These are phyloP conservation scores for Cladosporium sp. DNA, from an alignment of 2,329 filamentous ascomycete species.

Conservation along the genomic window DNA sequence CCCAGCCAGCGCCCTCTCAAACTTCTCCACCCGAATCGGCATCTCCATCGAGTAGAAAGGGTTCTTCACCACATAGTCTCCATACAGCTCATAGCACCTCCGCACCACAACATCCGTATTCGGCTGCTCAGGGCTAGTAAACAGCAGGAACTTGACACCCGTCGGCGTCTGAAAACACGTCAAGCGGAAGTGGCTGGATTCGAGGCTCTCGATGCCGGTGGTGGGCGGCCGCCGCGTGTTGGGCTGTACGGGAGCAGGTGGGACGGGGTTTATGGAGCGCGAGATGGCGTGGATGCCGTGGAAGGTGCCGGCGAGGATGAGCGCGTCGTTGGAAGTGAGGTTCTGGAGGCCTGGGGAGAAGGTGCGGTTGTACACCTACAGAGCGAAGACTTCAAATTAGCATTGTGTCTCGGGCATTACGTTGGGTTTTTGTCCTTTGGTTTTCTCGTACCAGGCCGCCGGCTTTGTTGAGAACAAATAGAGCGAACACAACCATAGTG, in stretches of 20 bases:
- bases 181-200: conserved; percentile 90
- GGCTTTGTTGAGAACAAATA: conserved; percentile 98
- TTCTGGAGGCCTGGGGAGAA: conserved; percentile 86
- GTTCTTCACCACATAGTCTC: conserved; percentile 99
- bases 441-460: conserved; percentile 61
- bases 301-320: conserved; percentile 95
- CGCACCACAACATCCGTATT: conserved; percentile 83
- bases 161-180: conserved; percentile 96
- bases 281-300: conserved; percentile 75
- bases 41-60: conserved; percentile 98
- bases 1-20: conserved; percentile 65
- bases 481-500: conserved; percentile 75
- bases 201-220: conserved; percentile 86
- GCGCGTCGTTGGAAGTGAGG: conserved; percentile 91
- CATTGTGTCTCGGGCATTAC: too few species aligned
- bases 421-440: too few species aligned
- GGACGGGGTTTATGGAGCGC: conserved; percentile 49
- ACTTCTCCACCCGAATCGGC: conserved; percentile 92
- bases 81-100: conserved; percentile 90
- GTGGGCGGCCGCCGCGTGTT: conserved; percentile 52
- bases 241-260: conserved; percentile 35
- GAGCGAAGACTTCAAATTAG: too few species aligned
- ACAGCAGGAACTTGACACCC: conserved; percentile 91
- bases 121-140: conserved; percentile 85
- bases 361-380: conserved; percentile 80